phyloP scores from a whole-genome alignment of 2,329 filamentous ascomycete genomes.

The Verticillium tricorpus region DNA sequence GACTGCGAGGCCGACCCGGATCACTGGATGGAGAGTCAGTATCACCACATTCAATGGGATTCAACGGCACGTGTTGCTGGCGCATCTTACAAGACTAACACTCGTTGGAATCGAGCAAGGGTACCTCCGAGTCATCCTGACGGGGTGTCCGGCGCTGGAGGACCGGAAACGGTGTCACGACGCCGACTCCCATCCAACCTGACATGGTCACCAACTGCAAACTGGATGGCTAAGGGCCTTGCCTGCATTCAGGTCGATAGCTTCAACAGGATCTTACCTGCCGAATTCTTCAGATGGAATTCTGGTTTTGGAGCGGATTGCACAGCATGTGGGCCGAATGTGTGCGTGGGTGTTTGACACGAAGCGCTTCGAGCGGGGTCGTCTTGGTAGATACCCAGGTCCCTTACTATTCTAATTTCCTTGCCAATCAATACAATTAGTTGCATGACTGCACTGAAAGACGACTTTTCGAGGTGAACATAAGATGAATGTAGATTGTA shows the following conservation, averaged over 20 bases:
- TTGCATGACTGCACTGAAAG: no score
- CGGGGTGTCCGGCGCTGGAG: neutral
- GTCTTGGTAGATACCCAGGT: no score
- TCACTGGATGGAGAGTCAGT: neutral
- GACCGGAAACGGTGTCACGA: neutral
- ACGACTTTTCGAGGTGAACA: no score
- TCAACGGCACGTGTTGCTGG: no score
- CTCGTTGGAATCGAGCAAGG: neutral
- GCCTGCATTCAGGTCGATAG: conserved; percentile 9
- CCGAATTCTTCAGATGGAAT: conserved; percentile 23
- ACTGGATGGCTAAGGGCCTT: conserved; percentile 4
- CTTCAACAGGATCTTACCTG: conserved; percentile 14
- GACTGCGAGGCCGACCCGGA: neutral
- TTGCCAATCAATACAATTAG: no score
- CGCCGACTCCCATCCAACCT: no score
- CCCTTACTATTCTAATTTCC: no score
- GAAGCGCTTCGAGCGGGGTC: no score
- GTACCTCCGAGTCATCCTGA: neutral
- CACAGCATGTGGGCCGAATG: conserved; percentile 14
- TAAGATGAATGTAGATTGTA: no score
- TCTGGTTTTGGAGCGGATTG: conserved; percentile 22
- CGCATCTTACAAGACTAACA: neutral
- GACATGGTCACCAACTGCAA: conserved; percentile 9
- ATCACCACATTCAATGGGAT: neutral
- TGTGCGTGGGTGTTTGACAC: conserved; percentile 19